These are phyloP conservation scores for Plasmodium inui DNA, from an alignment of 169 alveolate species.

Conservation along the genomic window DNA sequence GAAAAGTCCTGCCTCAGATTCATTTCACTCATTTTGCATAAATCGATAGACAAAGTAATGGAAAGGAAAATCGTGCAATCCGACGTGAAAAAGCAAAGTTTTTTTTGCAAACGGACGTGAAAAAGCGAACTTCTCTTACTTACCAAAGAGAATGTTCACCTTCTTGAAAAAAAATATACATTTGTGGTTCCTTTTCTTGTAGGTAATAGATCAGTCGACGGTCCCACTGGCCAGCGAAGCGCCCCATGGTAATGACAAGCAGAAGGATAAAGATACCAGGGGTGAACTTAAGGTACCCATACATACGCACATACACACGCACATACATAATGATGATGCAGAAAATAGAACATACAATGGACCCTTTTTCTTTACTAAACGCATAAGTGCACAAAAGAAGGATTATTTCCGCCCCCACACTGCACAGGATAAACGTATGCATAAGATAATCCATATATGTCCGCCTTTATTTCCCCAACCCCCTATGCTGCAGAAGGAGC, in stretches of 20 bases:
- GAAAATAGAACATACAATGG: too few species aligned
- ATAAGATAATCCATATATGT: not conserved
- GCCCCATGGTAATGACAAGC: conserved; percentile 12
- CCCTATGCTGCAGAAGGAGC: conserved; percentile 21
- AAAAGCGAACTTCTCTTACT: not conserved
- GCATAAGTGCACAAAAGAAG: not conserved
- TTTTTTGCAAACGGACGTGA: not conserved
- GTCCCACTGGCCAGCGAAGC: not conserved
- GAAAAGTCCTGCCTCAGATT: conserved; percentile 66
- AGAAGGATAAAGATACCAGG: conserved; percentile 24
- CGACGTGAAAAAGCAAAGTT: not conserved
- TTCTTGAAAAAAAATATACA: not conserved
- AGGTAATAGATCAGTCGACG: conserved; percentile 29
- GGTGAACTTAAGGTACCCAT: conserved; percentile 7
- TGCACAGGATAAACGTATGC: not conserved
- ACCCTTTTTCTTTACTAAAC: not conserved
- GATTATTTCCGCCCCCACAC: not conserved
- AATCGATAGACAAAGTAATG: conserved; percentile 55
- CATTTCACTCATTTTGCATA: conserved; percentile 63
- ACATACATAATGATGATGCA: not conserved
- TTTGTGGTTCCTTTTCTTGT: not conserved
- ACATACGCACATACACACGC: not conserved
- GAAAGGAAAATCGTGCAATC: not conserved
- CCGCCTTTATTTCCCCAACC: not conserved
- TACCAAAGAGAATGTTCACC: not conserved